These are phyloP conservation scores for Lasiodiplodia sp. DNA, from an alignment of 2,329 filamentous ascomycete genomes.

Conservation along the genomic window DNA sequence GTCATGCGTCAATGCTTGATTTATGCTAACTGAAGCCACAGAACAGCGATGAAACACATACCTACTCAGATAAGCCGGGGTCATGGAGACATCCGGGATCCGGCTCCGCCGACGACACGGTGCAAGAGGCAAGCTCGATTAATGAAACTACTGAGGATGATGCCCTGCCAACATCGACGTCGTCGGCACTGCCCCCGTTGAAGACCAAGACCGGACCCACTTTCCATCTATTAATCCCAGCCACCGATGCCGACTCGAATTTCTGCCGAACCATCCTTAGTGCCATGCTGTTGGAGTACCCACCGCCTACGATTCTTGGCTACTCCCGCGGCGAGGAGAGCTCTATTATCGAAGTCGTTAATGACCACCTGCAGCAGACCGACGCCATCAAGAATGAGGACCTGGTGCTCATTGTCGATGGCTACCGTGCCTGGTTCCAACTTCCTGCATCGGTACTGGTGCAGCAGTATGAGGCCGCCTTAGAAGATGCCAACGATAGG, in stretches of 20 bases:
- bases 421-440: slow-evolving; percentile 70
- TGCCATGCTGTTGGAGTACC: slow-evolving; percentile 65
- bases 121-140: not conserved
- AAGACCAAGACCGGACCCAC: slow-evolving; percentile 24
- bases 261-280: slow-evolving; percentile 66
- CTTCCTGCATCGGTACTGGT: slow-evolving; percentile 69
- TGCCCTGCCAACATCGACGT: slow-evolving; percentile 6
- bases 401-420: slow-evolving; percentile 69
- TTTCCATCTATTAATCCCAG: slow-evolving; percentile 65
- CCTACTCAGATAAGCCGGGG: not conserved
- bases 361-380: slow-evolving; percentile 55
- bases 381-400: slow-evolving; percentile 63
- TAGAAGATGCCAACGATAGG: slow-evolving; percentile 61
- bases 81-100: slow-evolving; percentile 18
- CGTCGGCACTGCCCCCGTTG: slow-evolving; percentile 36
- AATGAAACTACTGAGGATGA: not conserved
- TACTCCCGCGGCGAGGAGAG: slow-evolving; percentile 53
- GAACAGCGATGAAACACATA: slow-evolving; percentile 5
- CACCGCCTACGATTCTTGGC: slow-evolving; percentile 62
- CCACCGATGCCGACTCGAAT: slow-evolving; percentile 55
- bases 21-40: not conserved
- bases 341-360: slow-evolving; percentile 49
- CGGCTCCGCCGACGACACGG: not conserved
- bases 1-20: not conserved
- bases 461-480: slow-evolving; percentile 64